These are phyloP conservation scores for Chlorella sp. DNA, from an alignment of 139 green algal genomes.

Conservation along the genomic window DNA sequence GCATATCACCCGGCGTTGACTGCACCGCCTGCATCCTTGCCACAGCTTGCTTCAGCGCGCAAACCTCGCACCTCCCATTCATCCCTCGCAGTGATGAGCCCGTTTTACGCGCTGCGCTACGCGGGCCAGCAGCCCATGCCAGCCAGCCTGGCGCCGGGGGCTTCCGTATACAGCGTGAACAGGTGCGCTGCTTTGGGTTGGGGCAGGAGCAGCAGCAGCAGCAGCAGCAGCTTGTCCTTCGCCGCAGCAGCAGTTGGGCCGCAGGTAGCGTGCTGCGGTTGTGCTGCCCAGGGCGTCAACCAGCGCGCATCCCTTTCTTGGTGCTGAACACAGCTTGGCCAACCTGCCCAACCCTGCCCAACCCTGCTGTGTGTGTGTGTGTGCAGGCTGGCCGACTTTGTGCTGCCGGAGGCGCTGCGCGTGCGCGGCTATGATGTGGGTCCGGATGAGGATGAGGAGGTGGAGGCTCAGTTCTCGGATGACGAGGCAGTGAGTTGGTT, in stretches of 20 bases:
- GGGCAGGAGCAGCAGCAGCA: too few species aligned
- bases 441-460: slow-evolving; percentile 40
- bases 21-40: background rate
- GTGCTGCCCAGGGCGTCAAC: too few species aligned
- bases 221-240: too few species aligned
- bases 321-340: too few species aligned
- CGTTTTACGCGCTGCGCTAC: slow-evolving; percentile 61
- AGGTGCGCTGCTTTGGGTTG: background rate
- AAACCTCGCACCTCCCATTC: background rate
- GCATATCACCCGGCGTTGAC: too few species aligned
- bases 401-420: slow-evolving; percentile 38
- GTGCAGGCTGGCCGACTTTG: slow-evolving; percentile 45
- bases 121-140: slow-evolving; percentile 33
- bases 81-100: slow-evolving; percentile 34
- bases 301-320: too few species aligned
- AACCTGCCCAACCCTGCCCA: too few species aligned
- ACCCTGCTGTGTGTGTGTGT: too few species aligned
- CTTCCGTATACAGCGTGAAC: slow-evolving; percentile 31
- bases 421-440: slow-evolving; percentile 21
- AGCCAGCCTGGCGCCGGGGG: slow-evolving; percentile 6
- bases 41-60: background rate
- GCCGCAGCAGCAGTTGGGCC: too few species aligned
- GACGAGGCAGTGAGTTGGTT: slow-evolving; percentile 31
- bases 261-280: too few species aligned
- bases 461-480: slow-evolving; percentile 44